Evolutionary conservation across 805 yeast genomes (phyloP).

Genomic region (Ogataea henricii): DNA sequence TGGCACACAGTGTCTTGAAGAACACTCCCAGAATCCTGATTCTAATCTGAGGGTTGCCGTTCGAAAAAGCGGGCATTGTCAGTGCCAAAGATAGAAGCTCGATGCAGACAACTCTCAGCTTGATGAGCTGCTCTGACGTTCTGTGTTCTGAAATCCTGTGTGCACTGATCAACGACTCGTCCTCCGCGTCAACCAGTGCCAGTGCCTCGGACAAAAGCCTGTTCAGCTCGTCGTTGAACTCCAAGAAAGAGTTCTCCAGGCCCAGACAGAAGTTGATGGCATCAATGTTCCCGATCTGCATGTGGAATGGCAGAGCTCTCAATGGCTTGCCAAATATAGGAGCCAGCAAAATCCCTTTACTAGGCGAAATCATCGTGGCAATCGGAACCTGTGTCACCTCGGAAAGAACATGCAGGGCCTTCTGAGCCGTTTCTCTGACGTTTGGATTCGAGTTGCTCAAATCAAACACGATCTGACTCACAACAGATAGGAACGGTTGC

Average conservation of each 20-base stretch:
- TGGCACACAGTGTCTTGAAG: constrained; percentile 87
- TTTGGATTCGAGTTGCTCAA: constrained; percentile 83
- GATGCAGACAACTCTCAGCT: constrained; percentile 87
- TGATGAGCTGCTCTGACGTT: constrained; percentile 85
- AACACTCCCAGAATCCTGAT: constrained; percentile 88
- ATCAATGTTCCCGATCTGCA: constrained; percentile 98
- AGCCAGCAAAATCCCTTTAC: constrained; percentile 77
- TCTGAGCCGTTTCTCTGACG: constrained; percentile 81
- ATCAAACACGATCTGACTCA: constrained; percentile 90
- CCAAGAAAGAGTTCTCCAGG: constrained; percentile 76
- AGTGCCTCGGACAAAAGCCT: constrained; percentile 86
- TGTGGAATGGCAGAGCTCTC: constrained; percentile 95
- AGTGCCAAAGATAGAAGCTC: constrained; percentile 78
- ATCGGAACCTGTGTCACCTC: constrained; percentile 70
- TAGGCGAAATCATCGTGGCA: constrained; percentile 76
- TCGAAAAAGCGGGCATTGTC: constrained; percentile 79
- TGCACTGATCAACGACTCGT: constrained; percentile 87
- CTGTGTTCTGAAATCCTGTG: constrained; percentile 83
- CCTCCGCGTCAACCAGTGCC: constrained; percentile 96
- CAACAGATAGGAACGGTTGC: constrained; percentile 76
- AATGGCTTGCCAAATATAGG: constrained; percentile 97
- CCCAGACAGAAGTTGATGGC: constrained; percentile 92
- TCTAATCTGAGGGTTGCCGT: constrained; percentile 65
- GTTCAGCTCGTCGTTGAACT: constrained; percentile 85
- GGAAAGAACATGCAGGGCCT: constrained; percentile 65